Evolutionary conservation across 176 grass and related monocot genomes (phyloP).

Genomic region (Oryza longistaminata): DNA sequence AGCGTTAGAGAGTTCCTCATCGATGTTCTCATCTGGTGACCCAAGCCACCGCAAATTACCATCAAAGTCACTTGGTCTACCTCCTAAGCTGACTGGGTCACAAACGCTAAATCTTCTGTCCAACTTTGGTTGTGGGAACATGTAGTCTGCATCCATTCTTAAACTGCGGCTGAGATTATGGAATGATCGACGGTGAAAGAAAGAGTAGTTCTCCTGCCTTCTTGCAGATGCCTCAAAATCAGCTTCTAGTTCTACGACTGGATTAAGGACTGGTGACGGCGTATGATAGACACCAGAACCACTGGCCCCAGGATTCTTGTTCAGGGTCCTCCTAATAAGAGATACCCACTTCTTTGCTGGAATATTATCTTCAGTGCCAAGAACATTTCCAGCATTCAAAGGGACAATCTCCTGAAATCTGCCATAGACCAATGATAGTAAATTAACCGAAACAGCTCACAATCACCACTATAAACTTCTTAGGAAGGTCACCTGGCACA

Average conservation of each 20-base stretch:
- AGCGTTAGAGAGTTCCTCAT: constrained; percentile 37
- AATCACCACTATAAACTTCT: neutral
- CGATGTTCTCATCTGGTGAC: constrained; percentile 60
- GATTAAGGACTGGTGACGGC: constrained; percentile 63
- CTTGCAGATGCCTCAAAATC: constrained; percentile 77
- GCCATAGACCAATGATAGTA: constrained; percentile 1
- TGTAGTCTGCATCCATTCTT: constrained; percentile 62
- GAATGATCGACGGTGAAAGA: constrained; percentile 72
- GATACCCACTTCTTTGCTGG: constrained; percentile 87
- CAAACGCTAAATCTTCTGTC: constrained; percentile 84
- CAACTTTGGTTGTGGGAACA: constrained; percentile 54
- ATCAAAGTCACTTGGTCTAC: constrained; percentile 70
- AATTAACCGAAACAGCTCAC: constrained; percentile 25
- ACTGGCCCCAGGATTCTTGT: constrained; percentile 55
- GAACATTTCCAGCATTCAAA: constrained; percentile 88
- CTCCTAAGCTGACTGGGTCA: constrained; percentile 60
- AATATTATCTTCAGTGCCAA: constrained; percentile 76
- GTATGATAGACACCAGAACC: constrained; percentile 55
- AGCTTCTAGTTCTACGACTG: constrained; percentile 69
- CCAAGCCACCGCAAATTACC: constrained; percentile 51
- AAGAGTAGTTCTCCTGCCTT: constrained; percentile 61
- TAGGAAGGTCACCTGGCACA: constrained; percentile 7
- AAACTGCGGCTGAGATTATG: constrained; percentile 73
- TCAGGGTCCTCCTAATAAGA: constrained; percentile 71
- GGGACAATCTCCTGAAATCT: constrained; percentile 96